These are phyloP conservation scores for Phytophthora crassamura DNA, from an alignment of 352 stramenopile genomes.

Conservation along the genomic window DNA sequence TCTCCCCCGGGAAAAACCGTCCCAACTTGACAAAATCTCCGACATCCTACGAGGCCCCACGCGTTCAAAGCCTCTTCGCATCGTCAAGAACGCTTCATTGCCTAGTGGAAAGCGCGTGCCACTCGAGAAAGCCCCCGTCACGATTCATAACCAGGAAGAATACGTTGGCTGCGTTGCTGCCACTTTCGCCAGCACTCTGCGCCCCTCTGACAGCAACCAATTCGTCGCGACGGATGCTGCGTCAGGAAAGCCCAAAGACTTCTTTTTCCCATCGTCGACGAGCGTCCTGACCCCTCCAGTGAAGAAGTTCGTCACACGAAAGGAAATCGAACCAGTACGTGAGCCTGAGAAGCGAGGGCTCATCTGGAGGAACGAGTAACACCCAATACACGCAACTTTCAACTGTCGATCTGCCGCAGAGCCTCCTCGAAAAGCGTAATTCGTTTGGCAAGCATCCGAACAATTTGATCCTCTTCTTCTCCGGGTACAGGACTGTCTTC, in stretches of 20 bases:
- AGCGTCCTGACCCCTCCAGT: constrained; percentile 62
- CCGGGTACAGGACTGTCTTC: constrained; percentile 16
- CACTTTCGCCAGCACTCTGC: constrained; percentile 61
- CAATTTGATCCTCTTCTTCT: constrained; percentile 48
- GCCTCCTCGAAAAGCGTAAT: constrained; percentile 59
- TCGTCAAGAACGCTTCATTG: constrained; percentile 80
- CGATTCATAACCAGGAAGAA: constrained; percentile 73
- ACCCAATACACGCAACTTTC: constrained; percentile 7
- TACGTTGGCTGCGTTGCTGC: constrained; percentile 58
- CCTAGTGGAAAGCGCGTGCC: constrained; percentile 79
- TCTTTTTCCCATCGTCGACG: constrained; percentile 67
- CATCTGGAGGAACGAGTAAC: constrained; percentile 61
- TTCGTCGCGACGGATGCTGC: constrained; percentile 46
- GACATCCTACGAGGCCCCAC: constrained; percentile 71
- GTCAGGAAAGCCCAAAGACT: constrained; percentile 57
- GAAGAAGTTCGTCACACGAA: constrained; percentile 65
- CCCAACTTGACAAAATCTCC: constrained; percentile 78
- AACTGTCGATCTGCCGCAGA: constrained; percentile 38
- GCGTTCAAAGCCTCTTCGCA: constrained; percentile 72
- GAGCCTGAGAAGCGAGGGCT: constrained; percentile 49
- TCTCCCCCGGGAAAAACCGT: constrained; percentile 49
- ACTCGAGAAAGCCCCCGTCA: constrained; percentile 63
- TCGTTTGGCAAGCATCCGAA: constrained; percentile 45
- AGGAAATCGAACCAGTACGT: constrained; percentile 46
- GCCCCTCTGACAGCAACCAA: constrained; percentile 39